A percentile compares a stretch with the other conserved stretches of the same genome.
Evolutionary conservation across 805 yeast species (phyloP).

Genomic region (Millerozyma acaciae): DNA sequence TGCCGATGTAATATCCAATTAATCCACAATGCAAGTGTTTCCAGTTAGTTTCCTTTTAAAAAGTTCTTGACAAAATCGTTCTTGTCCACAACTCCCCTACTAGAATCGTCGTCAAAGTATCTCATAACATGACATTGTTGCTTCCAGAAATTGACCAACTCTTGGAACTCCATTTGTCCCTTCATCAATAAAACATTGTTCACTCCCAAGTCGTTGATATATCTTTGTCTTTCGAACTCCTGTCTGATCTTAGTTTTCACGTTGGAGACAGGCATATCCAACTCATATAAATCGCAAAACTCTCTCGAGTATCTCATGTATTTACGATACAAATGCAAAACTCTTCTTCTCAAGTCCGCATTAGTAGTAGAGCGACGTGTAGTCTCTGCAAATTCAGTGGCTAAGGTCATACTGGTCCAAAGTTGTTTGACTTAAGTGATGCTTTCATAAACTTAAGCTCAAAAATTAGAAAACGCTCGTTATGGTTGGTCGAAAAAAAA

Average conservation of each 20-base stretch:
- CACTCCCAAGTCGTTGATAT: constrained; percentile 60
- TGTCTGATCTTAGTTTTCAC: constrained; percentile 83
- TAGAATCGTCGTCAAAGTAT: constrained; percentile 67
- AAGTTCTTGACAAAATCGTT: constrained; percentile 70
- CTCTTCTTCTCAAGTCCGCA: constrained; percentile 59
- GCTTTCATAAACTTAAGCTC: constrained; percentile 4
- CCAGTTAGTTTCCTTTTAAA: constrained; percentile 51
- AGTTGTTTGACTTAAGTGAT: background rate
- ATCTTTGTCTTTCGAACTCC: constrained; percentile 83
- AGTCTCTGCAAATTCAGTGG: constrained; percentile 83
- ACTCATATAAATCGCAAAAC: constrained; percentile 60
- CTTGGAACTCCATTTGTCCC: constrained; percentile 91
- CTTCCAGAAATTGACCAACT: constrained; percentile 84
- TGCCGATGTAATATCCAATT: background rate
- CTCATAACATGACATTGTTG: constrained; percentile 81
- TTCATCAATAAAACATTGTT: constrained; percentile 69
- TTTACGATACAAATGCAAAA: constrained; percentile 68
- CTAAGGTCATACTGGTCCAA: constrained; percentile 46
- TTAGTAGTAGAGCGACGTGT: constrained; percentile 61
- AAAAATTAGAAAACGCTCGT: constrained; percentile 9
- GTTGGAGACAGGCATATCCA: constrained; percentile 73
- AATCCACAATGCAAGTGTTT: background rate
- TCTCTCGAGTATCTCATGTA: constrained; percentile 61
- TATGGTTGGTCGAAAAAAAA: constrained; percentile 21
- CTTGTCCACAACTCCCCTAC: constrained; percentile 51